Evolutionary conservation across 2,329 filamentous ascomycete species (phyloP), one percentile per base, ranked within the genome.

Genomic region (Ceratocystis destructans): DNA sequence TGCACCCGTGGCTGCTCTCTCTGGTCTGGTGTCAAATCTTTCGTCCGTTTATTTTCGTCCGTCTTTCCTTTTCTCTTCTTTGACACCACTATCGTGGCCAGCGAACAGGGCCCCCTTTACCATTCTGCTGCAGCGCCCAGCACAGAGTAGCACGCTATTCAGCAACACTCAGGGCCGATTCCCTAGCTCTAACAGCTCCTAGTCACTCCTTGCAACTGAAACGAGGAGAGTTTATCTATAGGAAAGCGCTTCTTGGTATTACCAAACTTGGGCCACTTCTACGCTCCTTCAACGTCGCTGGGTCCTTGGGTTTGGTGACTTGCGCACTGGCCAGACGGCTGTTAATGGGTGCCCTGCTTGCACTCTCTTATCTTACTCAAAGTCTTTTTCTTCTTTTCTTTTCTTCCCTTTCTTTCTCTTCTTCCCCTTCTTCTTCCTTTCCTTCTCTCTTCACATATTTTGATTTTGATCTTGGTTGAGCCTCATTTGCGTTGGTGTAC

Each of bases 141-240:
- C 55, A 59, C 37, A 12, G 12, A 15, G 37, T 41, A 59, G 28
- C 28, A 59, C 55, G 15, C 7, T 12, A 25, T 10, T 6, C 22
- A 57, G 53, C 53, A 31, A n/a, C 48, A 20, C 15, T 59, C 25
- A n/a, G 31, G 55, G 55, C 55, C 17, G 8, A 17, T 59, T 59
- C 55, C 55, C 25, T 59, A 59, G 25, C 17, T 59, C 25, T 59
- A 59, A 59, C 55, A 59, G 17, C 31, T 41, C 37, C 37, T 41
- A 15, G 37, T 15, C 10, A 17, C 55, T 5, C 17, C 7, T 59
- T 20, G 12, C 31, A 59, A 59, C 55, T 59, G 55, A 59, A 59
- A 59, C 55, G 55, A 59, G 55, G 55, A 12, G 55, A 59, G 33
- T 59, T 59, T 59, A 41, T 41, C 37, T 41, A 37, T 59, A 59